phyloP scores from a whole-genome alignment of 305 asterid genomes.

The Salvia sclarea region DNA sequence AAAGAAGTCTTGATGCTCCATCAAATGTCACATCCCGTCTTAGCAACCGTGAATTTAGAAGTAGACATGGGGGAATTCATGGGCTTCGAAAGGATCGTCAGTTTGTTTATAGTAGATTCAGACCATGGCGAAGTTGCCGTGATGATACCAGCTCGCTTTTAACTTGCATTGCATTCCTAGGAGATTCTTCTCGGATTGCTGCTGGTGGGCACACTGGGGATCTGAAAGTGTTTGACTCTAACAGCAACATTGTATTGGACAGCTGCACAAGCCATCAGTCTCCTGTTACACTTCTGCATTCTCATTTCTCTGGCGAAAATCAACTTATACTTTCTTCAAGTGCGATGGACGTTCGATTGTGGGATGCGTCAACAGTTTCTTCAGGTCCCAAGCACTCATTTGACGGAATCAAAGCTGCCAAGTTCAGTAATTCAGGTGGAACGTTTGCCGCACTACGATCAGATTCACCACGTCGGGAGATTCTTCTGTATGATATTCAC shows the following conservation, averaged over 20 bases:
- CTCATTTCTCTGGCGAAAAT: conserved; percentile 61
- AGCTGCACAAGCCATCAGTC: conserved; percentile 82
- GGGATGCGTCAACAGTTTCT: conserved; percentile 82
- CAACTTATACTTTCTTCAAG: conserved; percentile 86
- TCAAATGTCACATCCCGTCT: conserved; percentile 91
- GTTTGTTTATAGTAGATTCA: conserved; percentile 87
- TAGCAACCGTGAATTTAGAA: conserved; percentile 83
- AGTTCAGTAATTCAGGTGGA: conserved; percentile 78
- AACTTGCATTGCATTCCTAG: conserved; percentile 84
- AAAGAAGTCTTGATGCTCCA: conserved; percentile 89
- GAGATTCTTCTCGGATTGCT: conserved; percentile 83
- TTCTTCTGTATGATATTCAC: conserved; percentile 77
- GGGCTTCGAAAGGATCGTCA: conserved; percentile 96
- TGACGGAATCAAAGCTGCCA: conserved; percentile 86
- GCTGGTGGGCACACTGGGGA: conserved; percentile 93
- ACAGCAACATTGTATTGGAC: conserved; percentile 74
- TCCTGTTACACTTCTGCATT: conserved; percentile 77
- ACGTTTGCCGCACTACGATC: conserved; percentile 72
- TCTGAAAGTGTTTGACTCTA: conserved; percentile 80
- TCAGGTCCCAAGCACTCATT: conserved; percentile 88
- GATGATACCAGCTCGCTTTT: conserved; percentile 69
- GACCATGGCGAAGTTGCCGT: conserved; percentile 99
- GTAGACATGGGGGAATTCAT: conserved; percentile 73
- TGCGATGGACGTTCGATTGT: conserved; percentile 76
- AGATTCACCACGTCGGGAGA: conserved; percentile 72